Conservation (phyloP, 352 stramenopile genomes). For the Pythium myriotylum region DNA sequence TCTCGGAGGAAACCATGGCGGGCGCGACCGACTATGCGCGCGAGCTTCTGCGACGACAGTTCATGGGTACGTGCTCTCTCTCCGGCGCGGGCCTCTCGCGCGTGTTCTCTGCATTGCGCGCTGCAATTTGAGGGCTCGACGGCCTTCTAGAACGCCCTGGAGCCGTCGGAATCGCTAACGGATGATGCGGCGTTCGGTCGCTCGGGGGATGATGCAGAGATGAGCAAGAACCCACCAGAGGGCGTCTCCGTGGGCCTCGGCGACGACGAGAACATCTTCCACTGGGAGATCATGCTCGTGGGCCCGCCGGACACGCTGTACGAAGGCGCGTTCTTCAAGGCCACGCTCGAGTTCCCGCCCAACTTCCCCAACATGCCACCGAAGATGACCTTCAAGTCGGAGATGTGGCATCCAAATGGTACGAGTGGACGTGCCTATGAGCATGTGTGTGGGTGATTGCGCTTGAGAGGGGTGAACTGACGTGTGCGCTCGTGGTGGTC, state of each 20-base stretch:
- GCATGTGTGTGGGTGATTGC: too few species aligned
- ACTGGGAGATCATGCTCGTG: conserved; percentile 99
- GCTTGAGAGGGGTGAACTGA: too few species aligned
- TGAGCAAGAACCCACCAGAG: conserved; percentile 98
- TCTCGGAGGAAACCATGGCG: conserved; percentile 18
- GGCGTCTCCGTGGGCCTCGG: conserved; percentile 97
- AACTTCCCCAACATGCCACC: conserved; percentile 99
- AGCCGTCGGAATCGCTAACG: not conserved
- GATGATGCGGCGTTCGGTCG: not conserved
- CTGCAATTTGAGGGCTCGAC: not conserved
- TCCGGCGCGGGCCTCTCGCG: not conserved
- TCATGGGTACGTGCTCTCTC: conserved; percentile 54
- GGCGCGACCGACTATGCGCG: conserved; percentile 62
- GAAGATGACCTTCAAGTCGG: conserved; percentile 98
- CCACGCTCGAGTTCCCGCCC: conserved; percentile 94
- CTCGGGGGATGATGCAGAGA: conserved; percentile 70
- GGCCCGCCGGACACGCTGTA: conserved; percentile 94
- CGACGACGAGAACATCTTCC: conserved; percentile 98
- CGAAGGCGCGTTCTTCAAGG: conserved; percentile 99
- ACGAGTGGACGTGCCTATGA: too few species aligned
- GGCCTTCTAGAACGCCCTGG: not conserved
- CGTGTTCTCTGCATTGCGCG: not conserved
- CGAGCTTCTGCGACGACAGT: conserved; percentile 81
- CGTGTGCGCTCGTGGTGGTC: conserved; percentile 1
- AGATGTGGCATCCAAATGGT: conserved; percentile 99